phyloP scores from a whole-genome alignment of 202 grass and related monocot species.

The Hordeum pubiflorum region DNA sequence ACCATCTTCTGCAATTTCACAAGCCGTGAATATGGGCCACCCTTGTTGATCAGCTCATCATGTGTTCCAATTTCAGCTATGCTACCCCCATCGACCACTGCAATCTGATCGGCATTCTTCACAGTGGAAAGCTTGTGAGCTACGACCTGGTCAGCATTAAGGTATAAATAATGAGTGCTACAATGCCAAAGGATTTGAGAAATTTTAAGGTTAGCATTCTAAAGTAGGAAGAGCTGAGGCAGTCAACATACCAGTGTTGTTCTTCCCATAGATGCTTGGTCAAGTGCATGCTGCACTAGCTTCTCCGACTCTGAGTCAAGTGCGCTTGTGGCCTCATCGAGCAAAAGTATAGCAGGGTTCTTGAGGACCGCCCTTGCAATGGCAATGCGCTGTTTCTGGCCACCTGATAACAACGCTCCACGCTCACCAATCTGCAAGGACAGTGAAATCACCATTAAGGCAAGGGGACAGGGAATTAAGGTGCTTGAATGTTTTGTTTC shows the following conservation, averaged over 20 bases:
- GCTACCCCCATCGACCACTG: slow-evolving; percentile 70
- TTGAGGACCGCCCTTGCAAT: slow-evolving; percentile 92
- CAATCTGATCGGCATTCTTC: slow-evolving; percentile 91
- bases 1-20: slow-evolving; percentile 92
- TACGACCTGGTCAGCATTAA: slow-evolving; percentile 58
- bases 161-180: slow-evolving; percentile 20
- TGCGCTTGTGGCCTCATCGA: slow-evolving; percentile 95
- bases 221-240: slow-evolving; percentile 10
- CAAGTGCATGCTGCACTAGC: slow-evolving; percentile 86
- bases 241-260: slow-evolving; percentile 66
- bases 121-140: slow-evolving; percentile 98
- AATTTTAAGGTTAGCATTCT: background rate
- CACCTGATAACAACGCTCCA: slow-evolving; percentile 81
- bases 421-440: slow-evolving; percentile 80
- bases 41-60: slow-evolving; percentile 74
- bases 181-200: background rate
- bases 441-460: background rate
- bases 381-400: slow-evolving; percentile 92
- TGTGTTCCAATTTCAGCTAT: slow-evolving; percentile 90
- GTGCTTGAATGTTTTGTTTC: background rate
- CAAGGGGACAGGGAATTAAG: slow-evolving; percentile 4
- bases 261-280: slow-evolving; percentile 99
- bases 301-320: slow-evolving; percentile 98
- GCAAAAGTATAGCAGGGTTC: slow-evolving; percentile 89
- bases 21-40: slow-evolving; percentile 76